Evolutionary conservation across 345 rosid species (phyloP).

Genomic region (Toxicodendron radicans): DNA sequence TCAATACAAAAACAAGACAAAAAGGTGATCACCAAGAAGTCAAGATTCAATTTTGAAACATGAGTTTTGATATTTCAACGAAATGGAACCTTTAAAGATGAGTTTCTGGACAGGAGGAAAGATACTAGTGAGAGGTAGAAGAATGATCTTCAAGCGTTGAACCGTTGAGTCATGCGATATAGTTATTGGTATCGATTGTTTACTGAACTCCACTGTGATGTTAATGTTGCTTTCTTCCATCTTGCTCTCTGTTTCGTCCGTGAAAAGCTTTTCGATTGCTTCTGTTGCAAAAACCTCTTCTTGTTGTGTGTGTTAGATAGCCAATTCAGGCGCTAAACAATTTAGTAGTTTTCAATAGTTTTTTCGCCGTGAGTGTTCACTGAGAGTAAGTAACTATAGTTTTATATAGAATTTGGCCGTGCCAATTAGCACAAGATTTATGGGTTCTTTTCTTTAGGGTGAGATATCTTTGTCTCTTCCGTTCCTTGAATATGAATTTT

Average conservation of each 20-base stretch:
- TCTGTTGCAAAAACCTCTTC: too few relatives aligned
- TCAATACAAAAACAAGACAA: conserved; percentile 3
- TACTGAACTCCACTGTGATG: conserved; percentile 67
- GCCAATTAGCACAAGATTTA: too few relatives aligned
- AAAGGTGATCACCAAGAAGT: neutral
- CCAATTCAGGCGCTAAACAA: too few relatives aligned
- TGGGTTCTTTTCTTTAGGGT: too few relatives aligned
- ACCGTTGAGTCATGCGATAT: conserved; percentile 48
- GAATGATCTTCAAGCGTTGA: conserved; percentile 63
- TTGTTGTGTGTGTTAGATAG: too few relatives aligned
- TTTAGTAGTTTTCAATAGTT: too few relatives aligned
- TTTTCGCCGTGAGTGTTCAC: too few relatives aligned
- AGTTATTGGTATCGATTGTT: conserved; percentile 57
- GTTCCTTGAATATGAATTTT: too few relatives aligned
- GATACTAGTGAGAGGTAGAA: conserved; percentile 81
- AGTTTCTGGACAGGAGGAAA: conserved; percentile 93
- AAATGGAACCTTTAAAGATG: conserved; percentile 67
- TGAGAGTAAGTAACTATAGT: too few relatives aligned
- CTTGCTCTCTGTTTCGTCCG: neutral
- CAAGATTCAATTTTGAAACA: neutral
- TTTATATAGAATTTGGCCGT: too few relatives aligned
- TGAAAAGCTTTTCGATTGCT: too few relatives aligned
- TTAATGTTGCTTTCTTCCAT: conserved; percentile 26
- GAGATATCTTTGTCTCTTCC: too few relatives aligned
- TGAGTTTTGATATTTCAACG: neutral